phyloP scores from a whole-genome alignment of 371 early-diverging fungal species.

The Entomophthora muscae region DNA sequence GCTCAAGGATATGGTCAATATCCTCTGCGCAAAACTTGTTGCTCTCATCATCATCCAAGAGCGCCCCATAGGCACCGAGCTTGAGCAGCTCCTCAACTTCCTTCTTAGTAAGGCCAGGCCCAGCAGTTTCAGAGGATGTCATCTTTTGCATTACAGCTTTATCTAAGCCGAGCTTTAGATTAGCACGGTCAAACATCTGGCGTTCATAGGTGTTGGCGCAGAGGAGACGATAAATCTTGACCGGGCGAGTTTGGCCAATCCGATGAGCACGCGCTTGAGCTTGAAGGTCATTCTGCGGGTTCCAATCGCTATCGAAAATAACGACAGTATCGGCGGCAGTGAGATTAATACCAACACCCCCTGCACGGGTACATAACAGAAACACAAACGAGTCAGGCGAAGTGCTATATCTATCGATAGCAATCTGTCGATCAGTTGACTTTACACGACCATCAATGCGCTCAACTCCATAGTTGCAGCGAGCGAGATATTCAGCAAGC shows the following conservation, averaged over 20 bases:
- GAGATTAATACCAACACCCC: slow-evolving; percentile 91
- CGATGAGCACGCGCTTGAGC: slow-evolving; percentile 55
- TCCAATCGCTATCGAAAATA: slow-evolving; percentile 94
- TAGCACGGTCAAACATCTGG: slow-evolving; percentile 63
- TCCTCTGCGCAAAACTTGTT: slow-evolving; percentile 87
- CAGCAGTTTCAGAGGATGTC: not conserved
- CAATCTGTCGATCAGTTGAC: slow-evolving; percentile 62
- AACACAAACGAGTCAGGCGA: slow-evolving; percentile 67
- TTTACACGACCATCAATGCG: slow-evolving; percentile 76
- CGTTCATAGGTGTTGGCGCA: slow-evolving; percentile 80
- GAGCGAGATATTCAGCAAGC: slow-evolving; percentile 83
- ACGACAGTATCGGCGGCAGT: slow-evolving; percentile 92
- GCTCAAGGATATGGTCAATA: slow-evolving; percentile 87
- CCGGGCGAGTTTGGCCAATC: slow-evolving; percentile 85
- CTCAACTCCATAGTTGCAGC: slow-evolving; percentile 68
- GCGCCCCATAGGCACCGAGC: slow-evolving; percentile 82
- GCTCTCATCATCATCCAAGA: slow-evolving; percentile 72
- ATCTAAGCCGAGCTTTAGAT: slow-evolving; percentile 74
- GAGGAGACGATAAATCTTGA: slow-evolving; percentile 84
- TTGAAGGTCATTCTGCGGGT: slow-evolving; percentile 70
- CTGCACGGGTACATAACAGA: slow-evolving; percentile 81
- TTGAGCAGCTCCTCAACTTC: slow-evolving; percentile 78
- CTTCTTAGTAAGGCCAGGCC: slow-evolving; percentile 30
- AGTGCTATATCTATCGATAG: slow-evolving; percentile 85
- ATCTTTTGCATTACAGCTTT: slow-evolving; percentile 63